phyloP scores from a whole-genome alignment of 2,329 filamentous ascomycete genomes.

The Diplodia intermedia region DNA sequence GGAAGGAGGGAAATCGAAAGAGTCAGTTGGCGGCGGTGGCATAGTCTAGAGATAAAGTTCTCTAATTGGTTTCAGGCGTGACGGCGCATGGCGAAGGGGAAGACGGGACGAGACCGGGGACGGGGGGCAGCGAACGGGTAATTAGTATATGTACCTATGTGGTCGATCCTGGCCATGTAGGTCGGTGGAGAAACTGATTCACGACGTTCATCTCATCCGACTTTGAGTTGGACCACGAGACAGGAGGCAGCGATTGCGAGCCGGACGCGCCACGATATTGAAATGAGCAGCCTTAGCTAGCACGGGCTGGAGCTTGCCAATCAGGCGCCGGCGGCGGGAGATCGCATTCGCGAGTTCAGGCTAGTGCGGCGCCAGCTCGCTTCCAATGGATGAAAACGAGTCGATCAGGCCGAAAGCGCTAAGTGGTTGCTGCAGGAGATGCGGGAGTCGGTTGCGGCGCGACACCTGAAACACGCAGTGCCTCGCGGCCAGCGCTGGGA shows the following conservation, averaged over 20 bases:
- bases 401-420: constrained; percentile 25
- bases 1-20: constrained; percentile 3
- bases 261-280: constrained; percentile 29
- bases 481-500: constrained; percentile 3
- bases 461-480: constrained; percentile 10
- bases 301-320: constrained; percentile 24
- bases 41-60: constrained; percentile 22
- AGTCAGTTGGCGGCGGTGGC: constrained; percentile 6
- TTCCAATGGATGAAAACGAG: constrained; percentile 24
- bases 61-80: constrained; percentile 27
- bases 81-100: constrained; percentile 21
- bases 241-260: constrained; percentile 27
- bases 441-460: constrained; percentile 5
- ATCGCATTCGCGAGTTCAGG: constrained; percentile 12
- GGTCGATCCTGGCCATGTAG: constrained; percentile 10
- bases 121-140: neutral
- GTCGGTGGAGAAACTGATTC: constrained; percentile 10
- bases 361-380: constrained; percentile 18
- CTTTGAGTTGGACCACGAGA: constrained; percentile 16
- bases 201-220: constrained; percentile 10
- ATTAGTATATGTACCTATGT: constrained; percentile 29
- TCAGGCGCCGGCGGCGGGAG: neutral
- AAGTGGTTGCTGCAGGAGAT: neutral
- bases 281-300: constrained; percentile 24
- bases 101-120: constrained; percentile 9